Percentiles rank a stretch among this genome's conserved stretches.
phyloP scores from a whole-genome alignment of 306 rosid genomes.

The Pterocarpus santalinus region DNA sequence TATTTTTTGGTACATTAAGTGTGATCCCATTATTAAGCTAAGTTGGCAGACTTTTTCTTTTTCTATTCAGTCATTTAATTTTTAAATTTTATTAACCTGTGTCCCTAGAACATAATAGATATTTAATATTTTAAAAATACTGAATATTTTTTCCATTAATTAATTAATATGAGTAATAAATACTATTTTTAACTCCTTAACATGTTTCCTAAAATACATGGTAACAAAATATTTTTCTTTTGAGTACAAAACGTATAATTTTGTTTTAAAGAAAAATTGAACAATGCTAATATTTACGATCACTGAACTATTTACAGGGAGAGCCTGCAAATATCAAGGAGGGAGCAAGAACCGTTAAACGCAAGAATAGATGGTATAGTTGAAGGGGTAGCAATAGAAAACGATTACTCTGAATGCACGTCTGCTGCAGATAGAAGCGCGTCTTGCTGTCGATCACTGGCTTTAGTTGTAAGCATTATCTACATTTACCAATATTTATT shows the following conservation, averaged over 20 bases:
- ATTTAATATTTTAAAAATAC: too few relatives aligned
- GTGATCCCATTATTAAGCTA: constrained; percentile 17
- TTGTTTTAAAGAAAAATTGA: too few relatives aligned
- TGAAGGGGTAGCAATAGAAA: constrained; percentile 44
- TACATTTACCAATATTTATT: neutral
- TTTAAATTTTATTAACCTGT: neutral
- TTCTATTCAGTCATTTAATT: neutral
- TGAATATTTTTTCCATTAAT: too few relatives aligned
- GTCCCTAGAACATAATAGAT: too few relatives aligned
- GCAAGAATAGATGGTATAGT: constrained; percentile 41
- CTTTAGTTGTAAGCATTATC: constrained; percentile 72
- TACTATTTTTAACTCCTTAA: too few relatives aligned
- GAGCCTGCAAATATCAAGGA: constrained; percentile 71
- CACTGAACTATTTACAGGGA: constrained; percentile 54
- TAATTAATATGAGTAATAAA: too few relatives aligned
- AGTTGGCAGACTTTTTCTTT: neutral
- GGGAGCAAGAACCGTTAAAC: constrained; percentile 53
- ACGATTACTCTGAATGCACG: constrained; percentile 59
- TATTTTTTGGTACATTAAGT: neutral
- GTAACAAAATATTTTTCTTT: too few relatives aligned
- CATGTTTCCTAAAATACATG: too few relatives aligned
- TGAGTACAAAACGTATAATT: too few relatives aligned
- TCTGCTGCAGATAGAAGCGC: constrained; percentile 72
- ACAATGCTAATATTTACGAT: too few relatives aligned
- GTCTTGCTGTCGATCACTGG: constrained; percentile 76